A percentile compares a stretch with the other conserved stretches of the same genome.
Conservation (phyloP, 306 rosid genomes). For the Nissolia schottii region DNA sequence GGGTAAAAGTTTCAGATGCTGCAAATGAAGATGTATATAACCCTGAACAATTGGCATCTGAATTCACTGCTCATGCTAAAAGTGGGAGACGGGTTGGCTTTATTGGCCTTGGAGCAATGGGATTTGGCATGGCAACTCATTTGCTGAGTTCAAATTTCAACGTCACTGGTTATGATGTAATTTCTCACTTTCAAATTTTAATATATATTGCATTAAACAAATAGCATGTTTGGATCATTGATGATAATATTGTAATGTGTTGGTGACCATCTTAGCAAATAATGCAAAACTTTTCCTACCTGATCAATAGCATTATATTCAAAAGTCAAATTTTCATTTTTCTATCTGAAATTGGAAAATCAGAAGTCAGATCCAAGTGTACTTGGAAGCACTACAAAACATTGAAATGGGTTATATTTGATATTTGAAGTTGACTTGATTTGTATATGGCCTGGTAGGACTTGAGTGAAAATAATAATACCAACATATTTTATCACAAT, state of each 20-base stretch:
- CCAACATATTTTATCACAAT: not conserved
- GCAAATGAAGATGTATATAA: slow-evolving; percentile 60
- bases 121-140: slow-evolving; percentile 98
- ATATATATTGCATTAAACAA: slow-evolving; percentile 3
- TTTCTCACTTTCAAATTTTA: slow-evolving; percentile 27
- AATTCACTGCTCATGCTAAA: slow-evolving; percentile 42
- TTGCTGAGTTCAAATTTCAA: slow-evolving; percentile 63
- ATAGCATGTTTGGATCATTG: not conserved
- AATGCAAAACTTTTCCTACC: not conserved
- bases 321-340: not conserved
- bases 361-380: not conserved
- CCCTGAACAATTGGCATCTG: slow-evolving; percentile 68
- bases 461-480: slow-evolving; percentile 6
- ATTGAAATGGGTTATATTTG: not conserved
- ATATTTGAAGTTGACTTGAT: not conserved
- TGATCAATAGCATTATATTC: not conserved
- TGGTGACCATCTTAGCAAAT: not conserved
- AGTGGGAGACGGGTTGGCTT: slow-evolving; percentile 67
- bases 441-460: slow-evolving; percentile 2
- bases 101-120: slow-evolving; percentile 99
- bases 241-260: slow-evolving; percentile 10
- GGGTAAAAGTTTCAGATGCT: slow-evolving; percentile 68
- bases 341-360: slow-evolving; percentile 7
- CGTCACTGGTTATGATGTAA: slow-evolving; percentile 90
- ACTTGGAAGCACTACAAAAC: not conserved